Evolutionary conservation across 805 yeast genomes (phyloP).

Genomic region (Wickerhamomyces chambardii): DNA sequence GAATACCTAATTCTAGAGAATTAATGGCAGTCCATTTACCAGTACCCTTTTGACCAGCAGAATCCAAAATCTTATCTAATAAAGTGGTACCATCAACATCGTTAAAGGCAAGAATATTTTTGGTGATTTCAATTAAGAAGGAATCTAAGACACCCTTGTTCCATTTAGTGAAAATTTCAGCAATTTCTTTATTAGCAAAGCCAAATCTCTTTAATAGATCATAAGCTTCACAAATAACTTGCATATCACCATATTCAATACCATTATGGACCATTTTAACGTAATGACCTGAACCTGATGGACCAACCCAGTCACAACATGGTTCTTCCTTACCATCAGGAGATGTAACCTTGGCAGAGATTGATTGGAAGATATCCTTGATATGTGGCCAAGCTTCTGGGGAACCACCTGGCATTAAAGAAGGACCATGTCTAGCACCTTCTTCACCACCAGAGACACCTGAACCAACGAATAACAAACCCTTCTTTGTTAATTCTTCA

Average conservation of each 20-base stretch:
- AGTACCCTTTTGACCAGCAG: constrained; percentile 99
- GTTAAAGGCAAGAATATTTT: constrained; percentile 84
- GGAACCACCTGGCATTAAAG: constrained; percentile 99
- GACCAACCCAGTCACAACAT: constrained; percentile 99
- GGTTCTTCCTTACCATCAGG: constrained; percentile 82
- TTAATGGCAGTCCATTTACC: constrained; percentile 99
- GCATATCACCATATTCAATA: constrained; percentile 99
- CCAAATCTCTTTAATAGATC: constrained; percentile 91
- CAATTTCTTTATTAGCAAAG: constrained; percentile 83
- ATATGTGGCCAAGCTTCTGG: constrained; percentile 98
- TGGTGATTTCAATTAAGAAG: constrained; percentile 92
- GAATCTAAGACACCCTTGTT: constrained; percentile 97
- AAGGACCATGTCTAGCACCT: constrained; percentile 99
- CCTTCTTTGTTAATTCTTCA: constrained; percentile 81
- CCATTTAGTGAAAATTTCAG: constrained; percentile 88
- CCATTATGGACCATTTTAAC: constrained; percentile 99
- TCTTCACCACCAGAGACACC: constrained; percentile 99
- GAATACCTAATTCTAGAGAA: constrained; percentile 96
- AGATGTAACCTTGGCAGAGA: constrained; percentile 62
- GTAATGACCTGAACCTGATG: constrained; percentile 97
- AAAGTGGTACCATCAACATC: constrained; percentile 89
- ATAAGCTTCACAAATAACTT: constrained; percentile 96
- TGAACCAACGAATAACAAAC: constrained; percentile 90
- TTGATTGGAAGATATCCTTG: constrained; percentile 92
- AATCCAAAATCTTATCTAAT: constrained; percentile 92